These are phyloP conservation scores for Fusarium circinatum DNA, from an alignment of 2,329 filamentous ascomycete genomes.

Conservation along the genomic window DNA sequence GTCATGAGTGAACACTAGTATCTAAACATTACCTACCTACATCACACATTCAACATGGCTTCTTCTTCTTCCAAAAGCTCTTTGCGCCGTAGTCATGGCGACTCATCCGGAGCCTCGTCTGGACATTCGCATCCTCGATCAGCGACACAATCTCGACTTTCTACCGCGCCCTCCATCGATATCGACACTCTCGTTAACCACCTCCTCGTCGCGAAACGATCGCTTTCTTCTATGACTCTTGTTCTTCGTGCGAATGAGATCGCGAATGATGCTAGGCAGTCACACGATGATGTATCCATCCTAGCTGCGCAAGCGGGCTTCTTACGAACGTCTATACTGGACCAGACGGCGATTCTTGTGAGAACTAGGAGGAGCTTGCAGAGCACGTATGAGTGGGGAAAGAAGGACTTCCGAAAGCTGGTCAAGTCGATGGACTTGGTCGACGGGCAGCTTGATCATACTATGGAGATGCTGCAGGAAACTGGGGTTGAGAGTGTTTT, in stretches of 20 bases:
- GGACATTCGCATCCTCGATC: slow-evolving; percentile 46
- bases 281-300: slow-evolving; percentile 82
- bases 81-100: slow-evolving; percentile 49
- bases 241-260: slow-evolving; percentile 90
- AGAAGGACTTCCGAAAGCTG: slow-evolving; percentile 69
- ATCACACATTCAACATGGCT: slow-evolving; percentile 46
- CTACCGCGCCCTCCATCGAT: slow-evolving; percentile 42
- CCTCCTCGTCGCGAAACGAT: slow-evolving; percentile 87
- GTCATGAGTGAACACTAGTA: slow-evolving; percentile 23
- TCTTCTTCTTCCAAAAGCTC: slow-evolving; percentile 48
- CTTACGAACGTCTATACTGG: slow-evolving; percentile 68
- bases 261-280: slow-evolving; percentile 76
- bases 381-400: slow-evolving; percentile 66
- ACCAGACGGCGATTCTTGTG: slow-evolving; percentile 64
- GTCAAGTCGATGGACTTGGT: slow-evolving; percentile 74
- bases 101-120: slow-evolving; percentile 50
- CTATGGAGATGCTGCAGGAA: slow-evolving; percentile 71
- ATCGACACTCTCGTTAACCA: slow-evolving; percentile 85
- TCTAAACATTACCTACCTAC: neutral
- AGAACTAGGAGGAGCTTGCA: slow-evolving; percentile 63
- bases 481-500: slow-evolving; percentile 73
- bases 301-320: slow-evolving; percentile 77
- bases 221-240: slow-evolving; percentile 82
- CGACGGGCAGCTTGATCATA: slow-evolving; percentile 71
- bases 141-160: slow-evolving; percentile 43